Conservation (phyloP, 2,329 filamentous ascomycete species). For the Fusarium sp. region DNA sequence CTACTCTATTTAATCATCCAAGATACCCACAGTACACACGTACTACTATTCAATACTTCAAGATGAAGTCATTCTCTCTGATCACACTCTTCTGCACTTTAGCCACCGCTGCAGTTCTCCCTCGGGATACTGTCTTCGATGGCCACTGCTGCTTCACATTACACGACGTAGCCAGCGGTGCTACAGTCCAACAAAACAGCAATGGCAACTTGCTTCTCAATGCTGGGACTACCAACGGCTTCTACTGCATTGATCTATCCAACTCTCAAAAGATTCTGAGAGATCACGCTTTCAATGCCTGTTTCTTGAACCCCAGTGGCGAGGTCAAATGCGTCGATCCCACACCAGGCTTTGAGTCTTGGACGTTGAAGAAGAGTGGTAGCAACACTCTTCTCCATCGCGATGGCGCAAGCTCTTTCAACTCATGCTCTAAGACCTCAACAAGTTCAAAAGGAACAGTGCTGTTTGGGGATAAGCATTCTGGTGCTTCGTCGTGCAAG, state of each 20-base stretch:
- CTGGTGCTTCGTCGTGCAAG: constrained; percentile 39
- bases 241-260: constrained; percentile 50
- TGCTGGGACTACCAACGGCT: constrained; percentile 40
- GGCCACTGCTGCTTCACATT: constrained; percentile 51
- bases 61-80: constrained; percentile 37
- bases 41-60: constrained; percentile 4
- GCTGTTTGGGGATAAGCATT: constrained; percentile 40
- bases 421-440: constrained; percentile 43
- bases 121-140: constrained; percentile 37
- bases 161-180: constrained; percentile 41
- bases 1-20: constrained; percentile 2
- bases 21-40: background rate
- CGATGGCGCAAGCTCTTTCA: constrained; percentile 42
- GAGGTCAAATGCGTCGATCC: constrained; percentile 50
- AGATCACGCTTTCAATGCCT: constrained; percentile 49
- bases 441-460: constrained; percentile 37
- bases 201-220: constrained; percentile 47
- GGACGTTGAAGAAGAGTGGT: constrained; percentile 43
- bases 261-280: constrained; percentile 43
- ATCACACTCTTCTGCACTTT: constrained; percentile 38
- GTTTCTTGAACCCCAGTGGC: constrained; percentile 46
- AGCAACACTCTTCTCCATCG: constrained; percentile 41
- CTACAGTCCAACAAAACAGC: constrained; percentile 46
- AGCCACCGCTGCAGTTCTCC: constrained; percentile 39
- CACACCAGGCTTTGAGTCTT: constrained; percentile 47